Base-by-base conservation (phyloP, 2,329 filamentous ascomycete species). In the Sporothrix pseudoabietina region DNA sequence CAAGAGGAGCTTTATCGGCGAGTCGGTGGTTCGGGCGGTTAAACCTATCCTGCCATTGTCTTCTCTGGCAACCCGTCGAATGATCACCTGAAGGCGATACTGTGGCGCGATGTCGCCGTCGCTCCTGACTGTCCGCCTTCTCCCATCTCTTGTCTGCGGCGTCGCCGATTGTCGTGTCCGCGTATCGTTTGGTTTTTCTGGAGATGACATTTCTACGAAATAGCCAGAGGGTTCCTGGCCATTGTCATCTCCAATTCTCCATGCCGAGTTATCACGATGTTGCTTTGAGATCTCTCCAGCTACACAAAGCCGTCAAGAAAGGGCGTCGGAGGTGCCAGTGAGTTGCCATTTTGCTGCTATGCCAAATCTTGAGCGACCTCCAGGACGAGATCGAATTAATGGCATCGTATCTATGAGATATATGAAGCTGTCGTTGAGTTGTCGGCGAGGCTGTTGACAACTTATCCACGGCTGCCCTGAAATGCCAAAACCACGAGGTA, bases 71-170 rank as follows among this genome's bases (percentile, higher is more conserved):
- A 55, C 52, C 12, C 39, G 22, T 47, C 22, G 1, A 47, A n/a
- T 39, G 57, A n/a, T 61, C 61, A 44, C 14, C 61, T 44, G 22
- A 22, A 66, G 39, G 61, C 39, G 22, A 47, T 66, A 66, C 14
- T 30, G 61, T 47, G 61, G 61, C 61, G 35, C 39, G 22, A 22
- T 39, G n/a, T 66, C 22, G 22, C 39, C 61, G 39, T 30, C 22
- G 39, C 16, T 47, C 22, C 5, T 22, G 41, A 7, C 61, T 39
- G 12, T 30, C 61, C 61, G 61, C 35, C 61, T 44, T 30, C 59
- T 66, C 14, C 61, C 61, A 39, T 66, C 2, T 14, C 47, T 66
- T 16, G 61, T n/a, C 61, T 22, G 22, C 61, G 39, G 61, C 61
- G 10, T 47, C 4, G n/a, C 61, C 22, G n/a, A 16, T n/a, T 65